These are phyloP conservation scores for Balansia obtecta DNA, from an alignment of 2,329 filamentous ascomycete species.

Conservation along the genomic window DNA sequence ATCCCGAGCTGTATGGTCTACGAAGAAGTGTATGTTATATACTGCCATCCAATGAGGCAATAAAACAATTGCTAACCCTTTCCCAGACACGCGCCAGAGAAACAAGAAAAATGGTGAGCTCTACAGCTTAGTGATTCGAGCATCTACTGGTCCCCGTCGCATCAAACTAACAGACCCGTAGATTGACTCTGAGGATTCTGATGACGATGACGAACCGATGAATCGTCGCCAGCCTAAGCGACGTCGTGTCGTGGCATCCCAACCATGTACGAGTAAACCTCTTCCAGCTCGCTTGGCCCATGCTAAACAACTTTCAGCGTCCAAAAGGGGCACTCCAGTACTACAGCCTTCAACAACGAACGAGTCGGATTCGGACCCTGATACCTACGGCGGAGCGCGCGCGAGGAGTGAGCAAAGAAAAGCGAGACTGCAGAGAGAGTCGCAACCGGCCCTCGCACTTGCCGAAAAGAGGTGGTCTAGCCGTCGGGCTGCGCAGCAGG, in stretches of 20 bases:
- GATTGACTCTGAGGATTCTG: slow-evolving; percentile 35
- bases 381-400: slow-evolving; percentile 67
- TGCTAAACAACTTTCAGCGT: slow-evolving; percentile 28
- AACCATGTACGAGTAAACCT: slow-evolving; percentile 39
- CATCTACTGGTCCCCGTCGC: not conserved
- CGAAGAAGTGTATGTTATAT: slow-evolving; percentile 67
- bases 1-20: slow-evolving; percentile 89
- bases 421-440: slow-evolving; percentile 60
- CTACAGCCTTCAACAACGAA: slow-evolving; percentile 39
- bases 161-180: slow-evolving; percentile 12
- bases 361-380: slow-evolving; percentile 59
- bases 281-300: not conserved
- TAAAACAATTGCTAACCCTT: slow-evolving; percentile 14
- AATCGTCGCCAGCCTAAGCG: slow-evolving; percentile 52
- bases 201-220: slow-evolving; percentile 47
- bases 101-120: slow-evolving; percentile 43
- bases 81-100: slow-evolving; percentile 43
- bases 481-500: slow-evolving; percentile 68
- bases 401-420: slow-evolving; percentile 61
- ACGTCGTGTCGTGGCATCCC: slow-evolving; percentile 53
- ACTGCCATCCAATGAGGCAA: slow-evolving; percentile 8
- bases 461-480: slow-evolving; percentile 87
- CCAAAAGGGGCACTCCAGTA: slow-evolving; percentile 46
- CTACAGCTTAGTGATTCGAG: slow-evolving; percentile 5
- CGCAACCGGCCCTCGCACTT: slow-evolving; percentile 52